Evolutionary conservation across 2,329 filamentous ascomycete species (phyloP).

Genomic region (Myriosclerotinia curreyana): DNA sequence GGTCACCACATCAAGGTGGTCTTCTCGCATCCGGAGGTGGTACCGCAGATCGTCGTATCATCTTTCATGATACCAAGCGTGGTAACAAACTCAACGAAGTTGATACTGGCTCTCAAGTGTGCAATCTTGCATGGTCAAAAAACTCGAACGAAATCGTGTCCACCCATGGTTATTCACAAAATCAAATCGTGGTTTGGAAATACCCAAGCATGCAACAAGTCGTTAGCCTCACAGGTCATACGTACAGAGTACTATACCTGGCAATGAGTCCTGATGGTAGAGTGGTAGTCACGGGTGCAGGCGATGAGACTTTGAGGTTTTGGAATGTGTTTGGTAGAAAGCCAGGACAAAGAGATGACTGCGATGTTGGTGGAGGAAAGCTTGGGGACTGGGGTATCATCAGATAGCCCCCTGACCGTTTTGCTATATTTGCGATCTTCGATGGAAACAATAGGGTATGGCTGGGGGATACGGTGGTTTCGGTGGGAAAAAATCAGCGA

Average conservation of each 20-base stretch:
- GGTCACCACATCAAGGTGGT: slow-evolving; percentile 94
- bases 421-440: slow-evolving; percentile 9
- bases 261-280: slow-evolving; percentile 97
- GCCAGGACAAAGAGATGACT: slow-evolving; percentile 64
- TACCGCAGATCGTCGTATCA: slow-evolving; percentile 92
- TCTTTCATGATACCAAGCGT: slow-evolving; percentile 95
- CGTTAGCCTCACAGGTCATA: slow-evolving; percentile 91
- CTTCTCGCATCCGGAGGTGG: slow-evolving; percentile 94
- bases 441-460: slow-evolving; percentile 6
- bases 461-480: background rate
- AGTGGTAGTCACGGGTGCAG: slow-evolving; percentile 90
- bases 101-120: slow-evolving; percentile 97
- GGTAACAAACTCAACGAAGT: slow-evolving; percentile 79
- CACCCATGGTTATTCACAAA: slow-evolving; percentile 95
- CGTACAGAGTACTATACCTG: slow-evolving; percentile 91
- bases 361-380: slow-evolving; percentile 57
- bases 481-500: slow-evolving; percentile 10
- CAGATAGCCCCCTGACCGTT: slow-evolving; percentile 47
- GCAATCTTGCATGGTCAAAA: slow-evolving; percentile 95
- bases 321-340: slow-evolving; percentile 94
- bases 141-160: slow-evolving; percentile 97
- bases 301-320: slow-evolving; percentile 92
- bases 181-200: slow-evolving; percentile 99
- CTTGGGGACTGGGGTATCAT: slow-evolving; percentile 83
- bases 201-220: slow-evolving; percentile 98